Conservation (phyloP, 225 moss, liverwort and hornwort species). For the Bryum argenteum region DNA sequence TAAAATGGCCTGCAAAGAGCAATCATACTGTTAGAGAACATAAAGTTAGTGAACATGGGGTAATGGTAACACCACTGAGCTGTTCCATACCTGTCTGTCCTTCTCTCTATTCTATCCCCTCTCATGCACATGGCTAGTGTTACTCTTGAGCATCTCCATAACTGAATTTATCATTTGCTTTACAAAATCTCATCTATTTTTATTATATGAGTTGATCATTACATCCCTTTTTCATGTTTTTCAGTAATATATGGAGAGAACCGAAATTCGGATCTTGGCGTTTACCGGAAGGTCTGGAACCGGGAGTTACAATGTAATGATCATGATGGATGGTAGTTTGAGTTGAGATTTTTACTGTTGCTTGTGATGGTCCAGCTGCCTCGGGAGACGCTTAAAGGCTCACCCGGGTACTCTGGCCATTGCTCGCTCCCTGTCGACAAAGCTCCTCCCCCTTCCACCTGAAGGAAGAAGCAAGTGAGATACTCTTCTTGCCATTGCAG, state of each 20-base stretch:
- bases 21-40: constrained; percentile 22
- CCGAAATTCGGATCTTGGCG: constrained; percentile 13
- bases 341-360: background rate
- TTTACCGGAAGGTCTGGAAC: constrained; percentile 17
- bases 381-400: constrained; percentile 21
- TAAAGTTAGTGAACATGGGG: constrained; percentile 20
- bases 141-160: constrained; percentile 24
- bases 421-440: constrained; percentile 1
- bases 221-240: background rate
- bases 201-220: background rate
- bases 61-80: constrained; percentile 11
- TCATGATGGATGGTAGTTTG: background rate
- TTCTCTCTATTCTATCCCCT: background rate
- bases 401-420: background rate
- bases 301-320: constrained; percentile 27
- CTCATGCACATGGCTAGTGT: constrained; percentile 14
- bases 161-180: background rate
- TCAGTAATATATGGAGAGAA: background rate
- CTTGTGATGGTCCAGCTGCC: constrained; percentile 10
- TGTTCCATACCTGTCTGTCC: constrained; percentile 20
- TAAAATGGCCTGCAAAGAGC: constrained; percentile 22
- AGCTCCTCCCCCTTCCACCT: constrained; percentile 13
- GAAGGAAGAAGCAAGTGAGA: constrained; percentile 25
- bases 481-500: background rate
- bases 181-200: background rate